Conservation (phyloP, 345 rosid genomes). For the Cardamine resedifolia region DNA sequence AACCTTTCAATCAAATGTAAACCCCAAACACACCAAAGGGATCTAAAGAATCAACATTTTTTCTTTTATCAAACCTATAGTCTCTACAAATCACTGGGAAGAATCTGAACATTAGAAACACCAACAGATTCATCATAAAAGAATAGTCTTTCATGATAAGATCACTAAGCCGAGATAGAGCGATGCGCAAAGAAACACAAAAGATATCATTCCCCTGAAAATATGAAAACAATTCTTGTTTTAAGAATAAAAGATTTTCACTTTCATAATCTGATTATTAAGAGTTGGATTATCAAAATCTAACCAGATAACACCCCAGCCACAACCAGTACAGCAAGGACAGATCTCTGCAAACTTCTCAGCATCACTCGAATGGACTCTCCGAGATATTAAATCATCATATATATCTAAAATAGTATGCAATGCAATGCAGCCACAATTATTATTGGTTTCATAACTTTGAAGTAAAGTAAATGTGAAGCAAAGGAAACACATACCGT, state of each 20-base stretch:
- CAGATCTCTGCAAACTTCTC: constrained; percentile 98
- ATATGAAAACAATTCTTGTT: constrained; percentile 20
- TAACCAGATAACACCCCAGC: constrained; percentile 97
- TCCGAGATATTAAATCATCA: constrained; percentile 91
- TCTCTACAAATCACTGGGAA: constrained; percentile 17
- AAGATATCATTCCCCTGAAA: constrained; percentile 96
- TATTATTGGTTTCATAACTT: neutral
- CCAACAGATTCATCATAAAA: neutral
- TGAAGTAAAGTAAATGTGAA: neutral
- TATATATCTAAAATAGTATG: constrained; percentile 67
- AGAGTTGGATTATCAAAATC: constrained; percentile 17
- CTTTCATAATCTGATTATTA: neutral
- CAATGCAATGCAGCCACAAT: neutral
- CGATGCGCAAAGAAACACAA: constrained; percentile 66
- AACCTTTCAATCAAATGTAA: constrained; percentile 22
- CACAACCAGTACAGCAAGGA: constrained; percentile 91
- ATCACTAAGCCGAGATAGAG: constrained; percentile 89
- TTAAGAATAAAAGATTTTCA: neutral
- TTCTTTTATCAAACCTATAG: neutral
- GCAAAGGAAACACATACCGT: constrained; percentile 48
- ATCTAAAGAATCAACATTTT: constrained; percentile 28
- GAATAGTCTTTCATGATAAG: constrained; percentile 50
- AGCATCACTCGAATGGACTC: constrained; percentile 89
- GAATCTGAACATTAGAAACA: constrained; percentile 18
- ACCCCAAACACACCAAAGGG: constrained; percentile 30